These are phyloP conservation scores for Volvox carteri DNA, from an alignment of 163 green algal genomes.

Conservation along the genomic window DNA sequence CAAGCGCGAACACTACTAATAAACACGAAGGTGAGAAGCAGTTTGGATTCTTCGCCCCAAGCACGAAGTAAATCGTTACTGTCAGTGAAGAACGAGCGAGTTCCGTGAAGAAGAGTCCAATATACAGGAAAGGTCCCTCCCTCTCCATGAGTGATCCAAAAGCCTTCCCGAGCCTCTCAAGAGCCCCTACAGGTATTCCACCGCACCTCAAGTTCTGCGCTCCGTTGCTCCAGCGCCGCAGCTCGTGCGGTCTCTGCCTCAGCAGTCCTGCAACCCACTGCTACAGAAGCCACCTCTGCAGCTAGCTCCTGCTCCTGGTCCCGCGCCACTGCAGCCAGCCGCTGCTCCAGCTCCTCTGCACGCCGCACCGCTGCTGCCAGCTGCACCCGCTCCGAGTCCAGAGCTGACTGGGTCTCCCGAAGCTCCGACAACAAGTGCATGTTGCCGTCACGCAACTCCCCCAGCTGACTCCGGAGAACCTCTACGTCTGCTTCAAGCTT, in stretches of 20 bases:
- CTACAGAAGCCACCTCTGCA: conserved; percentile 3
- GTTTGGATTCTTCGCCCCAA: too few relatives aligned
- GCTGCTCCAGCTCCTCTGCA: conserved; percentile 12
- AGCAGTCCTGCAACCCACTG: not conserved
- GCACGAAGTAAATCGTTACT: too few relatives aligned
- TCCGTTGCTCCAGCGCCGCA: conserved; percentile 17
- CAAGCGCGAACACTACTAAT: too few relatives aligned
- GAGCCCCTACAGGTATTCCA: too few relatives aligned
- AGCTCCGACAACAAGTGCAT: not conserved
- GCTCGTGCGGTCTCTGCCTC: not conserved
- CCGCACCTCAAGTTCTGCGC: conserved; percentile 22
- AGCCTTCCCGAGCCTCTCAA: too few relatives aligned
- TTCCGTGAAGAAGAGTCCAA: too few relatives aligned
- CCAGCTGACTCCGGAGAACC: not conserved
- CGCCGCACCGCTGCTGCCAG: not conserved
- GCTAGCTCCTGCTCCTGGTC: not conserved
- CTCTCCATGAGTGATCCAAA: too few relatives aligned
- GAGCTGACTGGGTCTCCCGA: not conserved
- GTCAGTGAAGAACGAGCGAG: too few relatives aligned
- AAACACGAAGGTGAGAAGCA: too few relatives aligned
- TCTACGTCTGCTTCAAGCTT: not conserved
- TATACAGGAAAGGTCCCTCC: too few relatives aligned
- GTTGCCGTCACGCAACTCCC: not conserved
- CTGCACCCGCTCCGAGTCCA: not conserved
- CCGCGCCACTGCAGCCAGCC: not conserved